Base-by-base conservation (phyloP, 2,329 filamentous ascomycete genomes). In the Cladosporium phlei region DNA sequence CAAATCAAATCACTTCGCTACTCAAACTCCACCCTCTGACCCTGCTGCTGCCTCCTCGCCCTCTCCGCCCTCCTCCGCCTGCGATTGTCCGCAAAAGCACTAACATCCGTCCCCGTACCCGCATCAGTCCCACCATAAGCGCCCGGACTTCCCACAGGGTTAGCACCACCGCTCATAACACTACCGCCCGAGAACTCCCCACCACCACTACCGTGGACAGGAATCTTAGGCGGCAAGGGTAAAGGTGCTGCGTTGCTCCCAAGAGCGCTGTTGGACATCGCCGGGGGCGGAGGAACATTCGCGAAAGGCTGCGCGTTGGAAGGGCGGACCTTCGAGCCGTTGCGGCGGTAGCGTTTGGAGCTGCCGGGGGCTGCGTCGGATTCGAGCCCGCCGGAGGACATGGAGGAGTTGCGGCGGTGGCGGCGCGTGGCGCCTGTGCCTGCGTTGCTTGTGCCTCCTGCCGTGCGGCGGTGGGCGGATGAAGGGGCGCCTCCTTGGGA, bases 71-170 rank as follows among this genome's bases (percentile, higher is more conserved):
- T 66, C 57, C 76, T 66, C 49, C 76, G 63, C 46, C 73, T 62
- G 38, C 76, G 67, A 55, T 78, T 78, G 49, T 70, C 75, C 2
- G 74, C 76, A 55, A 77, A 78, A 47, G 75, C 59, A 53, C 63
- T 66, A 8, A 67, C 54, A 49, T 67, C 65, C 28, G 65, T 68
- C 9, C 62, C 64, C 10, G 63, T 66, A 3, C 59, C 64, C 67
- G 60, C 53, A 45, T 60, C 60, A 65, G 59, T 61, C 2, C 54
- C 57, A 19, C 25, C 69, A 65, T 53, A 70, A 71, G 16, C 67
- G 48, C 74, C 73, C 1, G 71, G 75, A 8, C 24, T 55, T 42
- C 61, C 61, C 8, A 53, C 58, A 8, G 55, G 49, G 1, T 50
- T 52, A n/a, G n/a, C n/a, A n/a, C n/a, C n/a, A 29, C 56, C 55